Conservation (phyloP, 139 green algal species). For the Chlorella sp. region DNA sequence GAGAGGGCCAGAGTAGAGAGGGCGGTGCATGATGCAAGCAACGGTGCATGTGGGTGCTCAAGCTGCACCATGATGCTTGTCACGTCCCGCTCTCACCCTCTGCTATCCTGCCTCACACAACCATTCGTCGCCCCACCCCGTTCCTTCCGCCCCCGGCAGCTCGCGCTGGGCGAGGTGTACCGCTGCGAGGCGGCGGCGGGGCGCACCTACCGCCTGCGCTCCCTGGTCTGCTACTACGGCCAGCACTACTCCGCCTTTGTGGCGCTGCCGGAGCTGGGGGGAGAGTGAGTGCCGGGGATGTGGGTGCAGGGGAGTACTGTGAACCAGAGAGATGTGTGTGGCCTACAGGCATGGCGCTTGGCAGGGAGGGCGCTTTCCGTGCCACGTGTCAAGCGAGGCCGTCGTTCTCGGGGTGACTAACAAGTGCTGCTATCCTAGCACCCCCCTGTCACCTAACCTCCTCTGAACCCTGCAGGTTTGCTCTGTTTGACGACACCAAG, state of each 20-base stretch:
- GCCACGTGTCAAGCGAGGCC: too few species aligned
- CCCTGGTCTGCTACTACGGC: slow-evolving; percentile 86
- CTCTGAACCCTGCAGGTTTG: not conserved
- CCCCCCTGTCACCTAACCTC: too few species aligned
- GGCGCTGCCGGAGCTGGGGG: slow-evolving; percentile 33
- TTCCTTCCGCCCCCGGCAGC: not conserved
- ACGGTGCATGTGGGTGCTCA: too few species aligned
- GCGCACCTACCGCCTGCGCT: too few species aligned
- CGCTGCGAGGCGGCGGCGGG: not conserved
- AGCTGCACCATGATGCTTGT: not conserved
- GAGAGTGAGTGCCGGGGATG: slow-evolving; percentile 57
- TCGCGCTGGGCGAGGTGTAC: slow-evolving; percentile 30
- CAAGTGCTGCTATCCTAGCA: not conserved
- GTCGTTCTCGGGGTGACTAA: too few species aligned
- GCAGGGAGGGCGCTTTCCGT: too few species aligned
- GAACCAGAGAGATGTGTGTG: too few species aligned
- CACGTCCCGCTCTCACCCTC: too few species aligned
- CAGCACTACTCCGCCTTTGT: slow-evolving; percentile 86
- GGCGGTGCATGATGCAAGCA: too few species aligned
- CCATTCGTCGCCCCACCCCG: not conserved
- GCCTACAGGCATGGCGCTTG: too few species aligned
- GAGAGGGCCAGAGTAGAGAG: not conserved
- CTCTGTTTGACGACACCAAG: slow-evolving; percentile 77
- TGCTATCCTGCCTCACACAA: too few species aligned
- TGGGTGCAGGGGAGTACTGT: not conserved